Evolutionary conservation across 2,329 filamentous ascomycete genomes (phyloP), one percentile per base, ranked within the genome.

Genomic region (Thermoascus crustaceus): DNA sequence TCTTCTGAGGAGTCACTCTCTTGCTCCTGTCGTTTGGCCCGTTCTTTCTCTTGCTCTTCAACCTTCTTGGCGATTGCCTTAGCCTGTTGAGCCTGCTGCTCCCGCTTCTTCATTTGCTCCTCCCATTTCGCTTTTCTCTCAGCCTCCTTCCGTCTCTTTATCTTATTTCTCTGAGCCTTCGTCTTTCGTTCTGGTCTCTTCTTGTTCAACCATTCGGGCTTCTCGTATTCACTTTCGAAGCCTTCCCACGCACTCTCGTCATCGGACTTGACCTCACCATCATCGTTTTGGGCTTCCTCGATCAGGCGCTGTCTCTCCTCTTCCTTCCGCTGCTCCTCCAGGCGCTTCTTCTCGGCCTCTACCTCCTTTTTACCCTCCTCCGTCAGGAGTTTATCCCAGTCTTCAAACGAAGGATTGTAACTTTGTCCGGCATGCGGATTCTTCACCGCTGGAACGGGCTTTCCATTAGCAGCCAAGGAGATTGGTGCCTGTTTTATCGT

Each of bases 181-280:
- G 86, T 93, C 69, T 96, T 96, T 52, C 89, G 74, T 61, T 85
- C 75, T 2, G 85, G 82, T 40, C 80, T 72, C 67, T 94, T 94
- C 42, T 75, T 75, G 52, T 76, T 79, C 35, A 78, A 63, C 54
- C 74, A 67, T 42, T 85, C 81, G 2, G 61, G 53, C 48, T 86
- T 81, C 37, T 85, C 75, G 56, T 74, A 75, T 47, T 79, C 87
- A 55, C 85, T 94, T 65, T 94, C 81, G 46, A 86, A 78, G 0
- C 84, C 84, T 59, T 88, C 89, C 86, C 87, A 95, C 9, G 85
- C 87, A 30, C 84, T 91, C 55, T 94, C 88, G 50, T 89, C 84
- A 40, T 93, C 86, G 69, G 77, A 89, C 57, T 78, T 76, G 42
- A 76, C 73, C 52, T 85, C 79, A 0, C 79, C 80, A 10, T 84